phyloP scores from a whole-genome alignment of 257 asterid genomes.

The Craterostigma plantagineum region DNA sequence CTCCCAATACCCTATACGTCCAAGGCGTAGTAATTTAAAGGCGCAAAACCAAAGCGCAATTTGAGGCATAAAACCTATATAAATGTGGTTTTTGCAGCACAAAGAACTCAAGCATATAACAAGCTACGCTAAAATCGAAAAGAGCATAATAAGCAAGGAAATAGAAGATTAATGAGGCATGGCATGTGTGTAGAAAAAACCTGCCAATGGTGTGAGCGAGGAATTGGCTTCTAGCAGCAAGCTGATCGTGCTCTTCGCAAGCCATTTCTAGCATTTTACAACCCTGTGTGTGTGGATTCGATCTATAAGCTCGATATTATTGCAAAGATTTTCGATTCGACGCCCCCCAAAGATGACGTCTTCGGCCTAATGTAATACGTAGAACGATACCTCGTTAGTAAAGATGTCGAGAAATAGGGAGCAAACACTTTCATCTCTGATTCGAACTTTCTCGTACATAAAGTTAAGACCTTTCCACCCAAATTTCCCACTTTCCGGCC shows the following conservation, averaged over 20 bases:
- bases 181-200: too few species aligned
- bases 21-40: too few species aligned
- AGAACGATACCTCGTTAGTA: constrained; percentile 35
- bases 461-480: constrained; percentile 63
- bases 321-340: background rate
- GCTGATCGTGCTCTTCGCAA: constrained; percentile 72
- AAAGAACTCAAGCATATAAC: too few species aligned
- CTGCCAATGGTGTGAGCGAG: constrained; percentile 85
- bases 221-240: constrained; percentile 68
- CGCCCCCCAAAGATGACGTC: too few species aligned
- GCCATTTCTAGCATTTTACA: constrained; percentile 81
- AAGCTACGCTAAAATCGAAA: too few species aligned
- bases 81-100: too few species aligned
- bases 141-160: too few species aligned
- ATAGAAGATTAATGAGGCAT: too few species aligned
- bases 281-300: constrained; percentile 34
- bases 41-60: too few species aligned
- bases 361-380: background rate
- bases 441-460: constrained; percentile 56
- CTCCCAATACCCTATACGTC: constrained; percentile 61
- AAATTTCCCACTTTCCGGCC: constrained; percentile 74
- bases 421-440: constrained; percentile 36
- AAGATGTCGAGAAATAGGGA: constrained; percentile 54
- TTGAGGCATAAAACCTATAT: too few species aligned
- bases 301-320: background rate